Evolutionary conservation across 768 basidiomycete species (phyloP).

Genomic region (Russula dissimulans): DNA sequence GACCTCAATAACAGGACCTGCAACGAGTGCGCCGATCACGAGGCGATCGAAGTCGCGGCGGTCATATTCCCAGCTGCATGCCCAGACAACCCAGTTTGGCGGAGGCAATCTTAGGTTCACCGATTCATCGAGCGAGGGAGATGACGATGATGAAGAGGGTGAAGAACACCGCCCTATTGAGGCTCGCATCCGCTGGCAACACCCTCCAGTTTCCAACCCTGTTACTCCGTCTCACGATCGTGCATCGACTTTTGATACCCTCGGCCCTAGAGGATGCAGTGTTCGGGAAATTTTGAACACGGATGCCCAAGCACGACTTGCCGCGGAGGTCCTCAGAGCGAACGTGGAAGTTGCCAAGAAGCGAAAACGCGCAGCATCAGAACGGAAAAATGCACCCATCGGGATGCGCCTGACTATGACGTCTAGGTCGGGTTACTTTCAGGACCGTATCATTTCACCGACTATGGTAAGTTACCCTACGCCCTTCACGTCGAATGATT

Average conservation of each 20-base stretch:
- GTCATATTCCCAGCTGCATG: constrained; percentile 3
- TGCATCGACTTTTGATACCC: not conserved
- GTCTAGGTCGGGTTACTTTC: constrained; percentile 86
- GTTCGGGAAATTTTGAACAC: not conserved
- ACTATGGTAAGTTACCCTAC: constrained; percentile 68
- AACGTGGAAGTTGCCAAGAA: constrained; percentile 15
- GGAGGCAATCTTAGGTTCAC: not conserved
- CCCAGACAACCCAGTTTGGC: not conserved
- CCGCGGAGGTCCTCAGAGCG: constrained; percentile 12
- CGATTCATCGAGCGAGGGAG: constrained; percentile 29
- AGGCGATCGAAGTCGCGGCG: constrained; percentile 17
- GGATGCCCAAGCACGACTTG: constrained; percentile 13
- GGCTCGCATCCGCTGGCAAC: constrained; percentile 45
- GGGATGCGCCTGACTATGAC: constrained; percentile 93
- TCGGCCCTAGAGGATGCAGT: not conserved
- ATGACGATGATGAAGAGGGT: constrained; percentile 23
- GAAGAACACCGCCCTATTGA: constrained; percentile 71
- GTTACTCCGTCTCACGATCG: not conserved
- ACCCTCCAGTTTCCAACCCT: not conserved
- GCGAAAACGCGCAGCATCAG: constrained; percentile 16
- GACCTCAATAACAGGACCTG: constrained; percentile 18
- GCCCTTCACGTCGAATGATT: not conserved
- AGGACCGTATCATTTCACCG: constrained; percentile 88
- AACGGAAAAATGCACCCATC: constrained; percentile 40
- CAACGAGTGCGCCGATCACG: constrained; percentile 11